Evolutionary conservation across 2,329 filamentous ascomycete species (phyloP).

Genomic region (Colletotrichum tropicale): DNA sequence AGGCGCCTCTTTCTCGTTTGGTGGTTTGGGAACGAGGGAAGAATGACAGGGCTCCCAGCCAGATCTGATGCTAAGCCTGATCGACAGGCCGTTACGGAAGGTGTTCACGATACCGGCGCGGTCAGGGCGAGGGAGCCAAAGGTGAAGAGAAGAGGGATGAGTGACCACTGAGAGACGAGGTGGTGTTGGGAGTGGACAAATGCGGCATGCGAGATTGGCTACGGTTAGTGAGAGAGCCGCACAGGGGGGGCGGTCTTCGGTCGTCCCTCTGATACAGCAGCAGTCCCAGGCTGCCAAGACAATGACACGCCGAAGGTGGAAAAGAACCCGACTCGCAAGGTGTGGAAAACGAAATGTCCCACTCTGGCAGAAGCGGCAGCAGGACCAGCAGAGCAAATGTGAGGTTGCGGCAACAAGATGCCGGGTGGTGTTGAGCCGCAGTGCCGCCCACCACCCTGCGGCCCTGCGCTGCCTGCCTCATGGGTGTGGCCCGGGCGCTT

Average conservation of each 20-base stretch:
- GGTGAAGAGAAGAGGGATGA: neutral
- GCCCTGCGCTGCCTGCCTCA: neutral
- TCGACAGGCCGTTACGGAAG: constrained; percentile 7
- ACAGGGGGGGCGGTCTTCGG: neutral
- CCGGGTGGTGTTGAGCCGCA: neutral
- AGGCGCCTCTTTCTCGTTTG: neutral
- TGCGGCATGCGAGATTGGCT: neutral
- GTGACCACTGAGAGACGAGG: neutral
- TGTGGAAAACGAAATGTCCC: neutral
- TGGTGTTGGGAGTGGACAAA: neutral
- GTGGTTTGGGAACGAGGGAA: neutral
- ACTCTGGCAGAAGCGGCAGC: neutral
- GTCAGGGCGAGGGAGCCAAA: neutral
- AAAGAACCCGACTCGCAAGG: neutral
- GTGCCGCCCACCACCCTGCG: neutral
- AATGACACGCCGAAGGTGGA: neutral
- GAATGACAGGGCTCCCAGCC: neutral
- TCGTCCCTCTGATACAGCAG: neutral
- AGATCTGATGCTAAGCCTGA: constrained; percentile 18
- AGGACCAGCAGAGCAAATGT: neutral
- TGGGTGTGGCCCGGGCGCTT: neutral
- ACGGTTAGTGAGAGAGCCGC: neutral
- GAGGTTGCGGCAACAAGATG: neutral
- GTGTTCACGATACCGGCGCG: constrained; percentile 6
- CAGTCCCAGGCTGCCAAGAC: constrained; percentile 9